These are phyloP conservation scores for Nepenthes mirabilis DNA, from an alignment of 148 eudicot species.

Conservation along the genomic window DNA sequence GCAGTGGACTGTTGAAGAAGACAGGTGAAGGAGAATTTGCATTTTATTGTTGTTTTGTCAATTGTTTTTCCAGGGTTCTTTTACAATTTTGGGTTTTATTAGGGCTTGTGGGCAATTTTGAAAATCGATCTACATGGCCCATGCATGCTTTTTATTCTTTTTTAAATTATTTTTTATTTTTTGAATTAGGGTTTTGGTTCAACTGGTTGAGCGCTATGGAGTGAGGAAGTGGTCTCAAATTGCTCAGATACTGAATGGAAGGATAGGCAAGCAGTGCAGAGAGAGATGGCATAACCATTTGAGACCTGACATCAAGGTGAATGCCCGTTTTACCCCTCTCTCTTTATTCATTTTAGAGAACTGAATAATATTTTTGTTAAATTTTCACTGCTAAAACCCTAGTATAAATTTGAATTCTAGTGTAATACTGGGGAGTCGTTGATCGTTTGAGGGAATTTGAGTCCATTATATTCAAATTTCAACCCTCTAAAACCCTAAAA, in stretches of 20 bases:
- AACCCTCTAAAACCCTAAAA: no score
- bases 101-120: background rate
- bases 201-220: conserved; percentile 68
- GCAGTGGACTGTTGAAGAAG: conserved; percentile 93
- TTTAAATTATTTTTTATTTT: background rate
- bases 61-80: background rate
- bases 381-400: background rate
- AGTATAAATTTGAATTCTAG: no score
- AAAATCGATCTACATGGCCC: background rate
- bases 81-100: background rate
- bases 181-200: conserved; percentile 27
- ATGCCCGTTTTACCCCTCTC: background rate
- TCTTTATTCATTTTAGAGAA: background rate
- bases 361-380: background rate
- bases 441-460: no score
- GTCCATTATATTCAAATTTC: no score
- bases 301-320: conserved; percentile 86
- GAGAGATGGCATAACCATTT: conserved; percentile 98
- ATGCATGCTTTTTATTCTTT: background rate
- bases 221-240: conserved; percentile 82
- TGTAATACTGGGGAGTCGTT: no score
- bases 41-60: no score
- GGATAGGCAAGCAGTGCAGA: conserved; percentile 91
- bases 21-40: conserved; percentile 30
- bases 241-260: conserved; percentile 64